Conservation (phyloP, 2,329 filamentous ascomycete genomes). For the Verticillium longisporum region DNA sequence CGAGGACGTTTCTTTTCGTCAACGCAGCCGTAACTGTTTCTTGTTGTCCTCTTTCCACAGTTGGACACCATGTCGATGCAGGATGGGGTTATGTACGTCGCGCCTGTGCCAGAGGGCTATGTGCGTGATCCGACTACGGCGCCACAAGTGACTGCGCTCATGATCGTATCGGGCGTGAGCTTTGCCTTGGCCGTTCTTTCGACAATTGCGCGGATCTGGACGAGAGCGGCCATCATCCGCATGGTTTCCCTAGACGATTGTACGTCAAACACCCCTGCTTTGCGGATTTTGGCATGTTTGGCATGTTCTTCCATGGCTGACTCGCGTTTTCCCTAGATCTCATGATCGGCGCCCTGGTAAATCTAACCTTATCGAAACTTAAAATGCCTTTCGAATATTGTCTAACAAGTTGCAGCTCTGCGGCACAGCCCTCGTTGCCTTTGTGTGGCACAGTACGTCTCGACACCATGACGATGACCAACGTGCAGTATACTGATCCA, state of each 20-base stretch:
- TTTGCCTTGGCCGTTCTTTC: constrained; percentile 9
- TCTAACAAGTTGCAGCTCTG: neutral
- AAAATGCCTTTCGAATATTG: neutral
- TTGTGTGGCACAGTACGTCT: constrained; percentile 1
- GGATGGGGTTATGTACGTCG: constrained; percentile 9
- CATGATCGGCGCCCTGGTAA: neutral
- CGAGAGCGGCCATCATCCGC: constrained; percentile 6
- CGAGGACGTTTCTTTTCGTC: neutral
- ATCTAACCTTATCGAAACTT: neutral
- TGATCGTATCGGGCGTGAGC: constrained; percentile 8
- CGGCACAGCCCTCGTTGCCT: neutral
- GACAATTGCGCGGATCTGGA: constrained; percentile 10
- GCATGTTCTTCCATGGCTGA: neutral
- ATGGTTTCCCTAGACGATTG: constrained; percentile 13
- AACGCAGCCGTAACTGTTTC: no score
- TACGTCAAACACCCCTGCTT: neutral
- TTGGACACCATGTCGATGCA: constrained; percentile 9
- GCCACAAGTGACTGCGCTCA: constrained; percentile 3
- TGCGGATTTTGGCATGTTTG: no score
- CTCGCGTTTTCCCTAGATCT: neutral
- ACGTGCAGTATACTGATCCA: neutral
- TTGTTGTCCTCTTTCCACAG: neutral
- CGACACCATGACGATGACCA: neutral
- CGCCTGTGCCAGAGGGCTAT: constrained; percentile 8
- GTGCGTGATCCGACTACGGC: constrained; percentile 5